A percentile compares a stretch with the other conserved stretches of the same genome.
phyloP scores from a whole-genome alignment of 192 early-diverging fungal genomes.

The Mycoemilia scoparia region DNA sequence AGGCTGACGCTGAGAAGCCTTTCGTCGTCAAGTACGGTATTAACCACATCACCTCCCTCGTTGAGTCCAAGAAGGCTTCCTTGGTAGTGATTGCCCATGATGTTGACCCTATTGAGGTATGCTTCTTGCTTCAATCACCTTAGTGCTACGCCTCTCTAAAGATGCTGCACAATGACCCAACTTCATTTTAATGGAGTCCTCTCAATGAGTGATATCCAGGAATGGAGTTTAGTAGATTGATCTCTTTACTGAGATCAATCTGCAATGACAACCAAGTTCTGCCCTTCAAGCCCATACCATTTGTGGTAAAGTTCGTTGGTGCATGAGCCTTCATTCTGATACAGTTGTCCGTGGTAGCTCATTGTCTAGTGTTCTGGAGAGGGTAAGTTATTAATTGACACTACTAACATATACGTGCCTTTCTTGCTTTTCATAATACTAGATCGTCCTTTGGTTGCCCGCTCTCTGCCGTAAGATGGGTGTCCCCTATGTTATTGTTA shows the following conservation, averaged over 20 bases:
- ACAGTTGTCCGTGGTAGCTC: no score
- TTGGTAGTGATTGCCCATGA: conserved; percentile 98
- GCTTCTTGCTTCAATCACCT: background rate
- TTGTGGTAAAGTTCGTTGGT: no score
- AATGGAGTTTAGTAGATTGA: no score
- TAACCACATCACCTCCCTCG: conserved; percentile 95
- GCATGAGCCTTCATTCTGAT: no score
- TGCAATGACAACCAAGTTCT: no score
- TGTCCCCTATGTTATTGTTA: conserved; percentile 98
- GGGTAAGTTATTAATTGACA: no score
- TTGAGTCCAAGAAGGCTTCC: conserved; percentile 98
- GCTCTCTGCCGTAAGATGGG: conserved; percentile 99
- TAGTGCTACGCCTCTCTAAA: no score
- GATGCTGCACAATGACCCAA: no score
- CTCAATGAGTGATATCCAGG: no score
- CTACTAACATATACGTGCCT: conserved; percentile 8
- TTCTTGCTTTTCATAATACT: conserved; percentile 1
- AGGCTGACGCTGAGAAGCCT: conserved; percentile 79
- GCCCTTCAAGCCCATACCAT: no score
- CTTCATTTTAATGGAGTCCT: background rate
- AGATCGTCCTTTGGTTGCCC: conserved; percentile 93
- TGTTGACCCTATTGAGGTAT: conserved; percentile 95
- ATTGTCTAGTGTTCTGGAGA: no score
- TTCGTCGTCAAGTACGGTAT: conserved; percentile 98
- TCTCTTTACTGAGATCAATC: no score